These are phyloP conservation scores for Sporisorium exsertum DNA, from an alignment of 1,284 basidiomycete species.

Conservation along the genomic window DNA sequence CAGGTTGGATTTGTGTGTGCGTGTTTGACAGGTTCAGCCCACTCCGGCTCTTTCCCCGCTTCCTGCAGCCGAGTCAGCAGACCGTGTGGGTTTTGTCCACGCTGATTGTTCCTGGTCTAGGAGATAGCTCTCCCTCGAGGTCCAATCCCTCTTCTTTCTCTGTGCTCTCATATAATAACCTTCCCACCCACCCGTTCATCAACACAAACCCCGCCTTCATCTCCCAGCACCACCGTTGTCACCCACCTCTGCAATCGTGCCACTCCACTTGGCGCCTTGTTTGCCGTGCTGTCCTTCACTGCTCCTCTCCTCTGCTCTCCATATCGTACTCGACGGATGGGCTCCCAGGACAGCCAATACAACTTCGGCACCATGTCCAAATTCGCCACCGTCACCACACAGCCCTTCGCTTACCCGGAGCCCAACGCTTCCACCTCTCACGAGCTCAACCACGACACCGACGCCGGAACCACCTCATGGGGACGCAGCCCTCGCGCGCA, in stretches of 20 bases:
- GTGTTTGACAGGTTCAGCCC: conserved; percentile 2
- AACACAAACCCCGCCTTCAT: neutral
- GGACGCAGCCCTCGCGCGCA: conserved; percentile 14
- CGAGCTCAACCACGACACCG: conserved; percentile 5
- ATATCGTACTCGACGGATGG: conserved; percentile 8
- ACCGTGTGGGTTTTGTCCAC: neutral
- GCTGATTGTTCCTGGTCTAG: neutral
- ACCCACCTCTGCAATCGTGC: neutral
- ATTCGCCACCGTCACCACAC: conserved; percentile 38
- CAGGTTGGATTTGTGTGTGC: neutral
- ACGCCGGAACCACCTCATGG: conserved; percentile 2
- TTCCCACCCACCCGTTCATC: neutral
- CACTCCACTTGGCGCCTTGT: neutral
- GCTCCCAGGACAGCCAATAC: conserved; percentile 7
- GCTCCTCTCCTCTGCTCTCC: neutral
- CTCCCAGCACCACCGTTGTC: neutral
- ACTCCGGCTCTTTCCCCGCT: neutral
- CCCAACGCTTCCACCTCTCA: conserved; percentile 12
- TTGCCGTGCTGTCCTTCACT: neutral
- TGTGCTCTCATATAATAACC: neutral
- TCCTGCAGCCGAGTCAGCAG: conserved; percentile 1
- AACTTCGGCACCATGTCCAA: conserved; percentile 34
- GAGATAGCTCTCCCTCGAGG: neutral
- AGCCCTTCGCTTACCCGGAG: conserved; percentile 35
- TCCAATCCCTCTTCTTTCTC: neutral